phyloP scores from a whole-genome alignment of 495 filamentous ascomycete species.

The Pyronema domesticum region DNA sequence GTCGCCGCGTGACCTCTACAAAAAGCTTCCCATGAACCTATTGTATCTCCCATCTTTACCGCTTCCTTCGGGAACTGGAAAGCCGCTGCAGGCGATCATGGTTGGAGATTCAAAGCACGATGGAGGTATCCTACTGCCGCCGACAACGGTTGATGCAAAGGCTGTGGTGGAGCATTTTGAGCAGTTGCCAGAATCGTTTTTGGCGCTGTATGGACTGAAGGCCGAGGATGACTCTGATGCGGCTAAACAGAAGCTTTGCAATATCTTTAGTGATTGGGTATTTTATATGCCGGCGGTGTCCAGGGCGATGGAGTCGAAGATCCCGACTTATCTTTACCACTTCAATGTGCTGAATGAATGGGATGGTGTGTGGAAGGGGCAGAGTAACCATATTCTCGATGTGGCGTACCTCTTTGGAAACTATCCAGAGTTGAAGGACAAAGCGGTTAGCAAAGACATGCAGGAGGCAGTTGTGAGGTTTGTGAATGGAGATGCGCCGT shows the following conservation, averaged over 20 bases:
- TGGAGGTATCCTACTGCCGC: background rate
- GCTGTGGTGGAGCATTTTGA: background rate
- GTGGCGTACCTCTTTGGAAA: conserved; percentile 1
- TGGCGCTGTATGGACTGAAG: background rate
- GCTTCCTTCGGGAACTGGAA: background rate
- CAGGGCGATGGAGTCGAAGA: background rate
- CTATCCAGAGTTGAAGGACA: background rate
- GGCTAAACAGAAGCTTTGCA: background rate
- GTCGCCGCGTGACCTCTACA: background rate
- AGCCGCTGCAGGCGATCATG: background rate
- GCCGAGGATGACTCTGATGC: background rate
- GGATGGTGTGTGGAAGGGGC: background rate
- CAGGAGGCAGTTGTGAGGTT: background rate
- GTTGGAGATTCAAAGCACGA: background rate
- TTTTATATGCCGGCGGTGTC: background rate
- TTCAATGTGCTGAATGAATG: background rate
- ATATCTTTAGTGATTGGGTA: conserved; percentile 1
- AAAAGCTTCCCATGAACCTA: background rate
- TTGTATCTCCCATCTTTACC: background rate
- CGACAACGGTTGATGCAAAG: background rate
- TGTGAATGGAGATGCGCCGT: conserved; percentile 1
- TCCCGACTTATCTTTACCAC: conserved; percentile 4
- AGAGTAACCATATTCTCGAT: conserved; percentile 3
- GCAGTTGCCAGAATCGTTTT: background rate
- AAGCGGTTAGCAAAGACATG: background rate